These are phyloP conservation scores for Fremontodendron californicum DNA, from an alignment of 345 rosid species.

Conservation along the genomic window DNA sequence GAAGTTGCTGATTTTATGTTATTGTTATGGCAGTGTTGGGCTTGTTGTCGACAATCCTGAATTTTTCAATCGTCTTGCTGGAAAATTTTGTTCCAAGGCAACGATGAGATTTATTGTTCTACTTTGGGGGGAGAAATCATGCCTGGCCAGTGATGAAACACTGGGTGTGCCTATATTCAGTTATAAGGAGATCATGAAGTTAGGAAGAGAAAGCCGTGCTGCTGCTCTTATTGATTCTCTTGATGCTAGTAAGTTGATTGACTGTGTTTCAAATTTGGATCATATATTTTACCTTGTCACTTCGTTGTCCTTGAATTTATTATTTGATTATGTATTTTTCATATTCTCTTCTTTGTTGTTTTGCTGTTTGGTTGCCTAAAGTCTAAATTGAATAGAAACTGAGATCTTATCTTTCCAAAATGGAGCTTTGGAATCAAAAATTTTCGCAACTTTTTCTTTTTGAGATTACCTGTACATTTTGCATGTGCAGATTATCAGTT, in stretches of 20 bases:
- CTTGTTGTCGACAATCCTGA: slow-evolving; percentile 86
- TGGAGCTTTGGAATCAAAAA: not conserved
- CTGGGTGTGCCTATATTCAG: slow-evolving; percentile 46
- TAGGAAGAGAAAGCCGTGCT: slow-evolving; percentile 63
- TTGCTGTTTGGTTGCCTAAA: not conserved
- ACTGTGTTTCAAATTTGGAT: not conserved
- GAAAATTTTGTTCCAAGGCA: slow-evolving; percentile 49
- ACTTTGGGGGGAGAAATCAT: slow-evolving; percentile 85
- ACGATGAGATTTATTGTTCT: slow-evolving; percentile 61
- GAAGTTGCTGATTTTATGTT: slow-evolving; percentile 23
- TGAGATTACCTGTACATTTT: not conserved
- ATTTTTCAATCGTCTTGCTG: slow-evolving; percentile 69
- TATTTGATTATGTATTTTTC: not conserved
- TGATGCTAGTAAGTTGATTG: slow-evolving; percentile 49
- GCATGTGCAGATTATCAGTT: not conserved
- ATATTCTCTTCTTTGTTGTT: not conserved
- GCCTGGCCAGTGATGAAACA: slow-evolving; percentile 31
- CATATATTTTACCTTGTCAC: not conserved
- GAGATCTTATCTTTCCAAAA: not conserved
- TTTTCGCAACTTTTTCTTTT: not conserved
- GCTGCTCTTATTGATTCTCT: slow-evolving; percentile 35
- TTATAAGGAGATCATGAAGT: slow-evolving; percentile 57
- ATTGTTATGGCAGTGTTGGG: slow-evolving; percentile 60
- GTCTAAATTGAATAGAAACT: not conserved
- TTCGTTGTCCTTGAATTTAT: not conserved